Percentiles rank a stretch among this genome's conserved stretches.
phyloP scores from a whole-genome alignment of 2,329 filamentous ascomycete genomes.

The Camillea tinctor region DNA sequence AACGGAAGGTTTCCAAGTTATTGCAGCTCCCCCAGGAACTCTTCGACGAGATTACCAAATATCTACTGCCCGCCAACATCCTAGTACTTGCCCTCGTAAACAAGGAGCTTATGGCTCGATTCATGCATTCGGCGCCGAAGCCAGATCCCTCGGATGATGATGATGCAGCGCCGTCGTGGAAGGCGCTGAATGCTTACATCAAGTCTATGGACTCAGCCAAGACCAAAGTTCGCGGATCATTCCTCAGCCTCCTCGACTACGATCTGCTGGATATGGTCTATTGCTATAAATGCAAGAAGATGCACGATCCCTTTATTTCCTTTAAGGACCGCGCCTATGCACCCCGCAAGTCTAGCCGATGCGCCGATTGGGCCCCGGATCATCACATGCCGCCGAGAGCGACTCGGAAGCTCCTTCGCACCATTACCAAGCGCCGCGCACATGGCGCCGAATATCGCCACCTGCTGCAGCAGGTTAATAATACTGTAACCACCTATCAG shows the following conservation, averaged over 20 bases:
- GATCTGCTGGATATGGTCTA: slow-evolving; percentile 24
- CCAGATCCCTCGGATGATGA: slow-evolving; percentile 1
- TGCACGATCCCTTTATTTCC: slow-evolving; percentile 23
- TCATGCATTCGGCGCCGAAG: slow-evolving; percentile 11
- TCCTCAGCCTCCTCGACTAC: slow-evolving; percentile 24
- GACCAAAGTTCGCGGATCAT: slow-evolving; percentile 16
- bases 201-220: slow-evolving; percentile 10
- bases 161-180: slow-evolving; percentile 8
- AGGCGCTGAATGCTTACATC: slow-evolving; percentile 17
- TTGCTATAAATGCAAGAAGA: slow-evolving; percentile 25
- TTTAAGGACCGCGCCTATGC: slow-evolving; percentile 21
- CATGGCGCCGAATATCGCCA: slow-evolving; percentile 19
- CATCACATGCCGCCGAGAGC: slow-evolving; percentile 27
- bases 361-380: slow-evolving; percentile 20
- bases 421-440: slow-evolving; percentile 22
- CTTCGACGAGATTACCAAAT: slow-evolving; percentile 24
- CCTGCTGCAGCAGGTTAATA: slow-evolving; percentile 25
- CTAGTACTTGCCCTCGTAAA: slow-evolving; percentile 25
- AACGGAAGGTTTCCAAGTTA: slow-evolving; percentile 6
- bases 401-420: slow-evolving; percentile 23
- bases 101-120: slow-evolving; percentile 24
- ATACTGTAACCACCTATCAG: slow-evolving; percentile 20
- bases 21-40: slow-evolving; percentile 25
- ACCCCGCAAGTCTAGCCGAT: slow-evolving; percentile 16
- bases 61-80: slow-evolving; percentile 18